Evolutionary conservation across 352 stramenopile genomes (phyloP), one percentile per base, ranked within the genome.

Genomic region (Phytophthora melonis): DNA sequence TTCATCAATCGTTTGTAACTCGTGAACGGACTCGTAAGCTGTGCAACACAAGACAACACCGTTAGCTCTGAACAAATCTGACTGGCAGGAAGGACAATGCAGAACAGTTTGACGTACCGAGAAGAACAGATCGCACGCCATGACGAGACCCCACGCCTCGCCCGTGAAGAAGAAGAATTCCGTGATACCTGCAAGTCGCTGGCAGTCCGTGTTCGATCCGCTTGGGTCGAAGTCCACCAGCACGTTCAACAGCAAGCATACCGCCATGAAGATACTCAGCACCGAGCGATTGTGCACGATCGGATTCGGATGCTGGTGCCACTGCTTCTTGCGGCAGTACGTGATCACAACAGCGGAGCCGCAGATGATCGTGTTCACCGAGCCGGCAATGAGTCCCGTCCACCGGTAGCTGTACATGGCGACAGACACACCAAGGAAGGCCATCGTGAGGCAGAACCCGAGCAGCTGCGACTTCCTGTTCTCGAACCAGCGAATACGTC

Each of bases 151-250:
- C 90, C 90, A 97, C 0, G 89, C 89, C 55, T 97, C 90, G 25
- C 85, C 89, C 21, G 89, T 93, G 72, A 96, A 96, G 65, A 97
- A 95, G 75, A 96, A 96, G 70, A 97, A 97, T 72, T 97, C 90
- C 39, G 89, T 97, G 59, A 94, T 86, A 47, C 90, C 90, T 39
- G 90, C 88, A 41, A 97, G 84, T 49, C 85, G 76, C 36, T 84
- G 78, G 66, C 90, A 97, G 58, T 91, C 75, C 21, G 78, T 78
- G 55, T 82, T 85, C 1, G 74, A 80, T 30, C 84, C 72, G 72
- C 74, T 83, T 7, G 89, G 88, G 49, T 91, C 79, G 57, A 93
- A 97, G 72, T 93, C 81, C 54, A 95, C 85, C 3, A 89, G 70
- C 58, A 97, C 88, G 60, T 97, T 97, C 54, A 97, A 68, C 52